A percentile compares a stretch with the other conserved stretches of the same genome.
These are phyloP conservation scores for Tillandsia leiboldiana DNA, from an alignment of 176 grass and related monocot species.

Conservation along the genomic window DNA sequence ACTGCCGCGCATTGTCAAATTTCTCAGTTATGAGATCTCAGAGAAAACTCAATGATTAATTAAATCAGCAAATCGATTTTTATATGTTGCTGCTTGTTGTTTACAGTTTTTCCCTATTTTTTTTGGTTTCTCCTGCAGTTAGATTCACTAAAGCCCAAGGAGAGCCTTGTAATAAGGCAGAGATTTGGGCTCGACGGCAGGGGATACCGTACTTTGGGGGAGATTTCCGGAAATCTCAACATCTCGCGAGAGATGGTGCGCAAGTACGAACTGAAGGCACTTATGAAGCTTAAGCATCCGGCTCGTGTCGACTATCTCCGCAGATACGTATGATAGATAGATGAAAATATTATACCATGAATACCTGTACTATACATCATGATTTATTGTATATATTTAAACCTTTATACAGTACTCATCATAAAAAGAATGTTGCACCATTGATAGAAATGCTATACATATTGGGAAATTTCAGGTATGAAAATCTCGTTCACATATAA, in stretches of 20 bases:
- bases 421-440: not conserved
- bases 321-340: conserved; percentile 45
- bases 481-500: no score
- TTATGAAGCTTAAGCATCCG: conserved; percentile 96
- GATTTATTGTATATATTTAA: no score
- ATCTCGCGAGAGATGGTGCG: conserved; percentile 90
- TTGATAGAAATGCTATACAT: conserved; percentile 2
- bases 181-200: conserved; percentile 78
- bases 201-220: conserved; percentile 54
- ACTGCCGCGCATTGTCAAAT: no score
- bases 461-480: no score
- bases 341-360: not conserved
- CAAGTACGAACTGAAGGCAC: conserved; percentile 88
- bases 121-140: conserved; percentile 24
- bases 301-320: conserved; percentile 70
- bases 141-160: conserved; percentile 92
- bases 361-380: not conserved
- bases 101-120: not conserved
- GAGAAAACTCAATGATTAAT: no score
- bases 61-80: not conserved
- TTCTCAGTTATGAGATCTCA: no score
- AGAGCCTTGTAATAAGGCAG: conserved; percentile 83
- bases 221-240: conserved; percentile 73
- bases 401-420: not conserved
- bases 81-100: not conserved